Percentiles rank a stretch among this genome's conserved stretches.
phyloP scores from a whole-genome alignment of 208 protist genomes.

The Trypanosoma avium region DNA sequence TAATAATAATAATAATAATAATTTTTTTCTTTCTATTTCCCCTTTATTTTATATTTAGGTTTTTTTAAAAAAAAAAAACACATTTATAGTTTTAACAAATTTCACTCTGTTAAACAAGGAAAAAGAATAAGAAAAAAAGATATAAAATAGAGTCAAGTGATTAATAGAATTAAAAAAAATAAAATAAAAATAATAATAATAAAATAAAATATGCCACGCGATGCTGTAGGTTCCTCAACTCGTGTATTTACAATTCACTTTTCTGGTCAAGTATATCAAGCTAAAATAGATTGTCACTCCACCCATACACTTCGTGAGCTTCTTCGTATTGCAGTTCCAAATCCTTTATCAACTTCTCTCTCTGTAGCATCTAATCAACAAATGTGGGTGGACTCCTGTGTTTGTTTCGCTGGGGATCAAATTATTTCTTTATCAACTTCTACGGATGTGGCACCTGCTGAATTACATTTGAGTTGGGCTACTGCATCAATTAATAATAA shows the following conservation, averaged over 20 bases:
- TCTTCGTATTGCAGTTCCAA: slow-evolving; percentile 6
- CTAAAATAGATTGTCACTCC: slow-evolving; percentile 19
- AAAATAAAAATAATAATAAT: no score
- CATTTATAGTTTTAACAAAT: no score
- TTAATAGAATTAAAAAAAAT: background rate
- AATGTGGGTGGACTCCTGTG: slow-evolving; percentile 18
- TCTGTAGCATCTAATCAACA: background rate
- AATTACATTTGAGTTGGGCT: slow-evolving; percentile 12
- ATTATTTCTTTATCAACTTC: slow-evolving; percentile 17
- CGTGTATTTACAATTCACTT: slow-evolving; percentile 30
- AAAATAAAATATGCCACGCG: slow-evolving; percentile 11
- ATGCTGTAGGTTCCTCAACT: background rate
- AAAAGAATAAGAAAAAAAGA: slow-evolving; percentile 10
- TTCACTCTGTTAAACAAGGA: slow-evolving; percentile 12
- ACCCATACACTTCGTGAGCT: slow-evolving; percentile 21
- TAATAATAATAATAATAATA: no score
- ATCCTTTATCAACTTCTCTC: background rate
- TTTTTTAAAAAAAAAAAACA: no score
- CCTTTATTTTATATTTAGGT: background rate
- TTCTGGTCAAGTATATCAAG: slow-evolving; percentile 3
- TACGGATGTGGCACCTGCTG: slow-evolving; percentile 19
- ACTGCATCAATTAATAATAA: background rate
- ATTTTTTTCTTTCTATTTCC: no score
- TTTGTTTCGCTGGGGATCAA: slow-evolving; percentile 27
- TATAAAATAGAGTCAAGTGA: background rate